A percentile compares a stretch with the other conserved stretches of the same genome.
These are phyloP conservation scores for Fusarium sublunatum DNA, from an alignment of 2,329 filamentous ascomycete species.

Conservation along the genomic window DNA sequence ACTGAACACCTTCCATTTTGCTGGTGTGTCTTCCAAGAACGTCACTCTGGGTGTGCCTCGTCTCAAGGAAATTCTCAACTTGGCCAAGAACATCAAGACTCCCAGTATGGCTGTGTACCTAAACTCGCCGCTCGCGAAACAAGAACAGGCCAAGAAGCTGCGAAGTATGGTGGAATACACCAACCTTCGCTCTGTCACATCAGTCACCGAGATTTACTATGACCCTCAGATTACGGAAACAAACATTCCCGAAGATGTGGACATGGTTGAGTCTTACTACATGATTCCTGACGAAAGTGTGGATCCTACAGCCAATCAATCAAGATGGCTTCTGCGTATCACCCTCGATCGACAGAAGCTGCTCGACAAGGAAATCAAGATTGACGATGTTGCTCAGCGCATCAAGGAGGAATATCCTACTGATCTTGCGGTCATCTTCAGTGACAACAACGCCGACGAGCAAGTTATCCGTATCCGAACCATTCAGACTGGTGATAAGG, in stretches of 20 bases:
- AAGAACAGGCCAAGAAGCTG: conserved; percentile 85
- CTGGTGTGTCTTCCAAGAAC: conserved; percentile 99
- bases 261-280: conserved; percentile 98
- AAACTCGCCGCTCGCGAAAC: conserved; percentile 70
- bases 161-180: conserved; percentile 95
- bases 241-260: conserved; percentile 85
- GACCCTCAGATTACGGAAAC: conserved; percentile 90
- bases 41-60: conserved; percentile 98
- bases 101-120: conserved; percentile 96
- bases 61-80: conserved; percentile 98
- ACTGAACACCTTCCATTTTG: conserved; percentile 99
- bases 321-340: conserved; percentile 94
- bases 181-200: conserved; percentile 89
- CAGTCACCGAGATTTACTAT: conserved; percentile 96
- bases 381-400: conserved; percentile 88
- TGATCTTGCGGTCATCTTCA: conserved; percentile 93
- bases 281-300: conserved; percentile 84
- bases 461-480: conserved; percentile 94
- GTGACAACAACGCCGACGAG: conserved; percentile 96
- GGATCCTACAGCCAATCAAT: conserved; percentile 76
- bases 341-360: conserved; percentile 93
- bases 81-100: conserved; percentile 98
- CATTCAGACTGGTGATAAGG: conserved; percentile 73
- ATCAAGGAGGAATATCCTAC: conserved; percentile 90
- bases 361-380: conserved; percentile 91